Conservation (phyloP, 495 filamentous ascomycete genomes). For the Neurospora tetraspora region DNA sequence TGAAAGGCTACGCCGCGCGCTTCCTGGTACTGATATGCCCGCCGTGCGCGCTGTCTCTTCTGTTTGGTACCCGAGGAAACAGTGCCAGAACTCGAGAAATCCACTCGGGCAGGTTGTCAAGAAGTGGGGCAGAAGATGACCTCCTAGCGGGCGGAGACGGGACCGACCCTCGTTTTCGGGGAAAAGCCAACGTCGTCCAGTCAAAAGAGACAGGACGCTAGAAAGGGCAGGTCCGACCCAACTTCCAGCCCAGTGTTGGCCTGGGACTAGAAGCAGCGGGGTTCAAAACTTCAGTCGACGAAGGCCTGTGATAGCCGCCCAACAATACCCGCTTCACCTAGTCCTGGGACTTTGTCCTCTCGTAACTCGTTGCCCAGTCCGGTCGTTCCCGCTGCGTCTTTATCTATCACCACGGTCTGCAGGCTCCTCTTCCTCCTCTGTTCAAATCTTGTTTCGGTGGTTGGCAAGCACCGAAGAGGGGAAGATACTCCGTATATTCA, state of each 20-base stretch:
- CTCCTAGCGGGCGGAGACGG: background rate
- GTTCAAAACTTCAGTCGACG: background rate
- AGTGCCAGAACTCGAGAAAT: background rate
- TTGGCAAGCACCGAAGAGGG: background rate
- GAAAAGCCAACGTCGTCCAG: background rate
- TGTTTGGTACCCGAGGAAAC: background rate
- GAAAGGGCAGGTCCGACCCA: background rate
- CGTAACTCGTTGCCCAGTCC: background rate
- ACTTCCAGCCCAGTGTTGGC: background rate
- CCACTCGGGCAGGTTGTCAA: background rate
- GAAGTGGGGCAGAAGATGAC: background rate
- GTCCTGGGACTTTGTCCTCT: background rate
- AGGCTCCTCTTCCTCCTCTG: background rate
- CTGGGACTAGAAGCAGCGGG: background rate
- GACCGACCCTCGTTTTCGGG: background rate
- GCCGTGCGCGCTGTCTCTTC: background rate
- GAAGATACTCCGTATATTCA: background rate
- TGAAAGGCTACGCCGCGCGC: background rate
- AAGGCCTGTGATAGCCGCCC: background rate
- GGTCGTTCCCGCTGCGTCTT: background rate
- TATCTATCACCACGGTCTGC: background rate
- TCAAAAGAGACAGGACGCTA: background rate
- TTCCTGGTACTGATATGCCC: background rate
- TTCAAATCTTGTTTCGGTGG: background rate
- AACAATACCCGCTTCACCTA: background rate